Evolutionary conservation across 768 basidiomycete species (phyloP).

Genomic region (Rhodotorula graminis): DNA sequence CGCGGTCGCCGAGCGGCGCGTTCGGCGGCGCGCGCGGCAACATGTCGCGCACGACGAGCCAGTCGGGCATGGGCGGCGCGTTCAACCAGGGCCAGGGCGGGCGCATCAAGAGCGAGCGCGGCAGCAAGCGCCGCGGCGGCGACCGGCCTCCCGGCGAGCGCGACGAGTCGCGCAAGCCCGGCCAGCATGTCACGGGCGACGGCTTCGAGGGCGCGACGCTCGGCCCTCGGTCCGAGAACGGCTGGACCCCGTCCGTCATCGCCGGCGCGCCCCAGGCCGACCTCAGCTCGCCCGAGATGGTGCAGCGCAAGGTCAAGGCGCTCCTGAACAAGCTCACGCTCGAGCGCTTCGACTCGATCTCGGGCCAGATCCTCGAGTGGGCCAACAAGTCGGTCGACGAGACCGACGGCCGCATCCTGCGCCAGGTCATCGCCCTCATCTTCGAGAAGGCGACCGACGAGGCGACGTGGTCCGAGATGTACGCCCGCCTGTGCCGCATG

Average conservation of each 20-base stretch:
- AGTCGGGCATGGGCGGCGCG: slow-evolving; percentile 43
- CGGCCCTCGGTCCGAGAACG: slow-evolving; percentile 26
- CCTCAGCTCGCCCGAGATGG: slow-evolving; percentile 70
- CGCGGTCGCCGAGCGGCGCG: slow-evolving; percentile 25
- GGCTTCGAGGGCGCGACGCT: slow-evolving; percentile 33
- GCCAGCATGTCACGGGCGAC: slow-evolving; percentile 49
- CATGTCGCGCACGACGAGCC: slow-evolving; percentile 45
- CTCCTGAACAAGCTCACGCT: slow-evolving; percentile 93
- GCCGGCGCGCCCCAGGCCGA: slow-evolving; percentile 29
- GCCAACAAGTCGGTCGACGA: slow-evolving; percentile 90
- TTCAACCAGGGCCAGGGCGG: slow-evolving; percentile 40
- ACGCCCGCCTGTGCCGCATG: slow-evolving; percentile 87
- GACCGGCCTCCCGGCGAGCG: slow-evolving; percentile 46
- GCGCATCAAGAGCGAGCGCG: slow-evolving; percentile 74
- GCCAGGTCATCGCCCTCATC: slow-evolving; percentile 90
- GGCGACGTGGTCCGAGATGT: slow-evolving; percentile 94
- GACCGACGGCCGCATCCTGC: slow-evolving; percentile 86
- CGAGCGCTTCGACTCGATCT: slow-evolving; percentile 94
- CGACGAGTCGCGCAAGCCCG: slow-evolving; percentile 38
- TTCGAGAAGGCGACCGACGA: slow-evolving; percentile 98
- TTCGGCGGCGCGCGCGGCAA: slow-evolving; percentile 29
- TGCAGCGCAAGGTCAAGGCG: slow-evolving; percentile 86
- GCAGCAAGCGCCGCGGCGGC: slow-evolving; percentile 65
- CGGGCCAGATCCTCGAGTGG: slow-evolving; percentile 89
- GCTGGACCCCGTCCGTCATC: slow-evolving; percentile 29